These are phyloP conservation scores for Bruguiera gymnorhiza DNA, from an alignment of 345 rosid genomes.

Conservation along the genomic window DNA sequence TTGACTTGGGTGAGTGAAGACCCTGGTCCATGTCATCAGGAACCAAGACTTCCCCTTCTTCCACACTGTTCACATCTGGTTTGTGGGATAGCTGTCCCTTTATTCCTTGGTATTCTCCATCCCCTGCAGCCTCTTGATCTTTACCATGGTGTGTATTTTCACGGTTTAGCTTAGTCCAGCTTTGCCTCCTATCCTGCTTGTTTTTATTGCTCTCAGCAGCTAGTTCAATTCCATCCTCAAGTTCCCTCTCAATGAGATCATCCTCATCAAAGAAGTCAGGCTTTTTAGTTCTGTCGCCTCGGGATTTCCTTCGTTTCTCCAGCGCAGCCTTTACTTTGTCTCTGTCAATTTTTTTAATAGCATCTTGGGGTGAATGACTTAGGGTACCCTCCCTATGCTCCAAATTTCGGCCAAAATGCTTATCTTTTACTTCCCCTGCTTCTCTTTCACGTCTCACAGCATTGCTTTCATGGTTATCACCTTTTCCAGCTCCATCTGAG, in stretches of 20 bases:
- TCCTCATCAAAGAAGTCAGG: constrained; percentile 23
- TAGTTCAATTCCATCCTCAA: constrained; percentile 26
- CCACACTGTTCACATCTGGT: constrained; percentile 29
- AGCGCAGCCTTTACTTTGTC: constrained; percentile 25
- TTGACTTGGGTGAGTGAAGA: constrained; percentile 15
- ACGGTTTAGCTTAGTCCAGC: constrained; percentile 13
- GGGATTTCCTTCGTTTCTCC: constrained; percentile 25
- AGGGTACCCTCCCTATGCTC: constrained; percentile 19
- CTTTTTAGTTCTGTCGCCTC: constrained; percentile 21
- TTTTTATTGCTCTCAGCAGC: constrained; percentile 24
- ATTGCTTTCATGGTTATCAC: constrained; percentile 16
- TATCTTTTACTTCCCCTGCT: constrained; percentile 18
- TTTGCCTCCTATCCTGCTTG: constrained; percentile 24
- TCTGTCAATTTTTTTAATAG: constrained; percentile 27
- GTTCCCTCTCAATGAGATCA: constrained; percentile 32
- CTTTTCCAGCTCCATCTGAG: constrained; percentile 2
- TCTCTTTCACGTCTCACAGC: constrained; percentile 17
- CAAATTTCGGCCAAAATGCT: constrained; percentile 7
- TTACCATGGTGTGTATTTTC: constrained; percentile 8
- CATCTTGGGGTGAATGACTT: constrained; percentile 21
- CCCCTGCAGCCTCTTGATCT: constrained; percentile 12
- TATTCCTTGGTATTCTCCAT: constrained; percentile 12
- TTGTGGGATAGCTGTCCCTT: constrained; percentile 32
- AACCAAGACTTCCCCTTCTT: constrained; percentile 57
- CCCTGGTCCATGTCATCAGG: constrained; percentile 20